A percentile compares a stretch with the other conserved stretches of the same genome.
These are phyloP conservation scores for Rhytidhysteron rufulum DNA, from an alignment of 2,329 filamentous ascomycete genomes.

Conservation along the genomic window DNA sequence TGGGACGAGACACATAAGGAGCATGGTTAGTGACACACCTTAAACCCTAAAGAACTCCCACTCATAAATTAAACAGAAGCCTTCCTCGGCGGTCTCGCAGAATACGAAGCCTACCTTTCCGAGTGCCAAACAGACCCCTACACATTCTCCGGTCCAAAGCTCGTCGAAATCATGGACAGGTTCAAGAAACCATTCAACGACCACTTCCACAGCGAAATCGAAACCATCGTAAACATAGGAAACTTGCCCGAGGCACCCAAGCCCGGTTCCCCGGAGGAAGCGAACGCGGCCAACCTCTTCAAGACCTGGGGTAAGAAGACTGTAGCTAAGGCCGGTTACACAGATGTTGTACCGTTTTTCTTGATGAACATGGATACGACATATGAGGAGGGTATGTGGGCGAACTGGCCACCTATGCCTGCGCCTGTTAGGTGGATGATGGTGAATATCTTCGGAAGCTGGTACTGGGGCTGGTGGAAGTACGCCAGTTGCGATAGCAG, in stretches of 20 bases:
- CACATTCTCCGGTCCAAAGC: slow-evolving; percentile 19
- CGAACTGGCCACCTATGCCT: slow-evolving; percentile 63
- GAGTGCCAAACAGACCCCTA: slow-evolving; percentile 12
- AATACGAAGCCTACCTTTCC: slow-evolving; percentile 22
- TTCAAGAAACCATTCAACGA: slow-evolving; percentile 24
- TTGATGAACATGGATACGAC: slow-evolving; percentile 59
- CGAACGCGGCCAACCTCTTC: slow-evolving; percentile 49
- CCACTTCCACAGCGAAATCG: slow-evolving; percentile 34
- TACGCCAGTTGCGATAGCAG: slow-evolving; percentile 59
- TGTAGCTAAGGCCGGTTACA: slow-evolving; percentile 57
- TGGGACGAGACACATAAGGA: slow-evolving; percentile 30
- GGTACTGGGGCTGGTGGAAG: slow-evolving; percentile 59
- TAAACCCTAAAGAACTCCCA: too few species aligned
- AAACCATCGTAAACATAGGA: slow-evolving; percentile 32
- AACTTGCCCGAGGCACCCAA: slow-evolving; percentile 39
- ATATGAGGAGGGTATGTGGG: slow-evolving; percentile 58
- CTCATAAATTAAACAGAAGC: slow-evolving; percentile 14
- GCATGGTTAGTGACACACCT: too few species aligned
- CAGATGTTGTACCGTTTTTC: slow-evolving; percentile 63
- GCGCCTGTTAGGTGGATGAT: slow-evolving; percentile 57
- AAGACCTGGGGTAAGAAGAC: slow-evolving; percentile 61
- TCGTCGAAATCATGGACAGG: slow-evolving; percentile 21
- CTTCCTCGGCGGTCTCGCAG: slow-evolving; percentile 22
- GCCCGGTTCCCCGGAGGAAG: slow-evolving; percentile 19
- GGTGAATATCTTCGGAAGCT: slow-evolving; percentile 55